These are phyloP conservation scores for Fusarium concolor DNA, from an alignment of 2,329 filamentous ascomycete genomes.

Conservation along the genomic window DNA sequence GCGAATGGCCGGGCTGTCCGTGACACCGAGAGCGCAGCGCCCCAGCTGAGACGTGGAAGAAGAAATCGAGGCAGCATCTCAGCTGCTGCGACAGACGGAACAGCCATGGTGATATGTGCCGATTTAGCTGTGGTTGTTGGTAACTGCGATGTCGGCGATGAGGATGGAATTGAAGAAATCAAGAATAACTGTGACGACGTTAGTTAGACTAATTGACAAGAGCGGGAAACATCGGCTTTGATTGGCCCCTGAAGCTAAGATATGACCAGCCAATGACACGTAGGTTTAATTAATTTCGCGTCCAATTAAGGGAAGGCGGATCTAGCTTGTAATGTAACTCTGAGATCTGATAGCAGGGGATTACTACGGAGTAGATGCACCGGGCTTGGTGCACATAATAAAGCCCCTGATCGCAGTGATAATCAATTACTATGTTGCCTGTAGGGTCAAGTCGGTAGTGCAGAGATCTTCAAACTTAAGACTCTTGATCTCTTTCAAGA, in stretches of 20 bases:
- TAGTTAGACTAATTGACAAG: conserved; percentile 27
- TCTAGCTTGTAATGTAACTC: conserved; percentile 8
- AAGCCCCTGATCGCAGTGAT: too few species aligned
- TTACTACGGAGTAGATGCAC: background rate
- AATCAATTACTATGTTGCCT: background rate
- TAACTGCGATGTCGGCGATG: conserved; percentile 19
- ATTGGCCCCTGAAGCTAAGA: conserved; percentile 34
- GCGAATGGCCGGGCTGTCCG: conserved; percentile 39
- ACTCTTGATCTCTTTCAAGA: background rate
- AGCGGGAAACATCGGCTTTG: conserved; percentile 44
- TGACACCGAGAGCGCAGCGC: conserved; percentile 46
- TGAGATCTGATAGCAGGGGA: conserved; percentile 11
- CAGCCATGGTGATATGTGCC: conserved; percentile 43
- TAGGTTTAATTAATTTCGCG: background rate
- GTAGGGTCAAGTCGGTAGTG: background rate
- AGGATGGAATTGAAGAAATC: conserved; percentile 22
- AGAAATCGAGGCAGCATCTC: conserved; percentile 65
- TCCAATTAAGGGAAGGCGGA: conserved; percentile 28
- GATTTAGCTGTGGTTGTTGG: background rate
- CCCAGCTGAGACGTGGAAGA: conserved; percentile 68
- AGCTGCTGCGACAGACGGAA: conserved; percentile 45
- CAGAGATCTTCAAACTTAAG: background rate
- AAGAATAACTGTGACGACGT: conserved; percentile 40
- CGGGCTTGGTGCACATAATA: too few species aligned
- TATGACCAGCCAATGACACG: conserved; percentile 27